Base-by-base conservation (phyloP, 2,329 filamentous ascomycete genomes). In the Nothophaeocryptopus gaeumannii region DNA sequence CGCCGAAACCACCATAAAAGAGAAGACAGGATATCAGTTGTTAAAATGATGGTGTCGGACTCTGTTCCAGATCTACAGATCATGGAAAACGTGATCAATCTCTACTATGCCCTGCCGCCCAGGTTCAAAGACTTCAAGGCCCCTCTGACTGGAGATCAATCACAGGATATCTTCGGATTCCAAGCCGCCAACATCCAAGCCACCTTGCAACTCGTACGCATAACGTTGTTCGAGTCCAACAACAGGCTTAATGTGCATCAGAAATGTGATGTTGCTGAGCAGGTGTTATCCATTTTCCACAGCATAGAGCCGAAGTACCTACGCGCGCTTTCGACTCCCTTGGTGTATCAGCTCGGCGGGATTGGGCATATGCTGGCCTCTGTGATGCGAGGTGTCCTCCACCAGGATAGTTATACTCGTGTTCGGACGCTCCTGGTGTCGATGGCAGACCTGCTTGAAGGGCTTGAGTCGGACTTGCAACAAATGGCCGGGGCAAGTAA, bases 131-230 rank as follows among this genome's bases (percentile, higher is more conserved):
- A 62, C 16, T 60, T 50, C 36, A 55, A 53, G 5, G 47, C 53
- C 1, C 58, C 53, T 1, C 53, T 58, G 30, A 66, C 71, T 48
- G 65, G 59, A 56, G 68, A 73, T 43, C 54, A 52, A 12, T 50
- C 51, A 3, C 65, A 70, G 15, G 72, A 75, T 47, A 62, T 73
- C 4, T 73, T 70, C 51, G 70, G 72, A 1, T 78, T 78, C 31
- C 76, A 78, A 55, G 73, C 75, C 4, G 76, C 76, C 16, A 77
- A 78, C 54, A 77, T 78, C 13, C 69, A 72, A 42, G 74, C 74
- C 1, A 78, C 75, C 0, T 54, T 76, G 8, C 73, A 75, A 51
- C 67, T 78, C 8, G 67, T 78, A 3, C 72, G 75, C 12, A 77
- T 78, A 68, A 67, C 75, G 5, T 62, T 78, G 5, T 70, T 62